Conservation (phyloP, 2,329 filamentous ascomycete genomes). For the Scytalidium lignicola region DNA sequence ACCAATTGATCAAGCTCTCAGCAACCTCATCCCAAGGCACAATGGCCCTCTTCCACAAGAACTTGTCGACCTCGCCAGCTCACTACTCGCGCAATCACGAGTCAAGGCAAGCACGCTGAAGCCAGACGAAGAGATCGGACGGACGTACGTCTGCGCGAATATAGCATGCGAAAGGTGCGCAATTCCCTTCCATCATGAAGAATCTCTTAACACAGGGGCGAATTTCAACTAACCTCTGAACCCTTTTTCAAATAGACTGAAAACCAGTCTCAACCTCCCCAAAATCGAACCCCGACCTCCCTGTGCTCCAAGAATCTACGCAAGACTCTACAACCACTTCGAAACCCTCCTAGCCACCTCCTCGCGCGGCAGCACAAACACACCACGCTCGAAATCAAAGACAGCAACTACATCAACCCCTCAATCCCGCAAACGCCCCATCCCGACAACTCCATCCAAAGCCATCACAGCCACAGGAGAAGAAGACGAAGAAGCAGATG, state of each 20-base stretch:
- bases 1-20: constrained; percentile 66
- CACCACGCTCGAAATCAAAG: not conserved
- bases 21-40: constrained; percentile 69
- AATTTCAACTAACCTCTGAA: too few relatives aligned
- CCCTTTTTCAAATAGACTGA: too few relatives aligned
- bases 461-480: not conserved
- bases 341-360: constrained; percentile 60
- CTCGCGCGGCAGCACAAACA: constrained; percentile 16
- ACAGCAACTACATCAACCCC: not conserved
- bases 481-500: not conserved
- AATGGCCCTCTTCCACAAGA: constrained; percentile 60
- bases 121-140: constrained; percentile 81
- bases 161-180: constrained; percentile 81
- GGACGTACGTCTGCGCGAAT: constrained; percentile 78
- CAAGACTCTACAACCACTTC: constrained; percentile 75
- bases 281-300: constrained; percentile 71
- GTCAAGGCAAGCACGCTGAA: constrained; percentile 73
- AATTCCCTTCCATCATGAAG: too few relatives aligned
- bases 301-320: constrained; percentile 75
- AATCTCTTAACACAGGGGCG: too few relatives aligned
- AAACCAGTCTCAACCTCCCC: constrained; percentile 70
- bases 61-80: constrained; percentile 67
- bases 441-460: constrained; percentile 4
- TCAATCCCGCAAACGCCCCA: constrained; percentile 18
- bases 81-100: constrained; percentile 74